Percentiles rank a stretch among this genome's conserved stretches.
These are phyloP conservation scores for Grosmannia clavigera DNA, from an alignment of 2,329 filamentous ascomycete species.

Conservation along the genomic window DNA sequence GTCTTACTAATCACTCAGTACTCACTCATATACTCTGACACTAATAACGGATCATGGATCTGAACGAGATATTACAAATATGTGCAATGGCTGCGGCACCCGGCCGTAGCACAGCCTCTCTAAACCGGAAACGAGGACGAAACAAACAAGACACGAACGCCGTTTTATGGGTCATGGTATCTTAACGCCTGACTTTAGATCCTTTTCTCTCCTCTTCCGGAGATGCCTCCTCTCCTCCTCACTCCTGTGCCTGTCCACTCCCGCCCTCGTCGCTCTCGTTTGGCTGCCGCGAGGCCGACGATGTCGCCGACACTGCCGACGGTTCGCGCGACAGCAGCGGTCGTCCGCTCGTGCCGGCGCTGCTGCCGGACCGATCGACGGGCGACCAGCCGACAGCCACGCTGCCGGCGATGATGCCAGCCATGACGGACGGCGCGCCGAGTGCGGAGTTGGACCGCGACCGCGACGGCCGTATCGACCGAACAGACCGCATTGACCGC, in stretches of 20 bases:
- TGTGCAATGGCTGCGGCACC: no score
- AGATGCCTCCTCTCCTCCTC: no score
- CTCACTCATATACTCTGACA: no score
- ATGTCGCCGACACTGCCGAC: not conserved
- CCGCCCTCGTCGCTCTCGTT: no score
- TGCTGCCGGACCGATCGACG: constrained; percentile 34
- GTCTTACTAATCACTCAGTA: not conserved
- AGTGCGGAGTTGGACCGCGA: constrained; percentile 59
- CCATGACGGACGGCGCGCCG: constrained; percentile 66
- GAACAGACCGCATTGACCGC: constrained; percentile 21
- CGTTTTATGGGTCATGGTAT: no score
- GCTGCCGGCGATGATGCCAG: constrained; percentile 68
- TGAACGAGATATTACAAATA: no score
- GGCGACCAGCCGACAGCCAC: constrained; percentile 69
- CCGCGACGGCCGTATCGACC: constrained; percentile 35
- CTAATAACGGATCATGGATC: no score
- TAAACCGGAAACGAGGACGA: no score
- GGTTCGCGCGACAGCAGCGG: constrained; percentile 1
- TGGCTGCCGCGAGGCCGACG: not conserved
- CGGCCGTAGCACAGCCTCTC: no score
- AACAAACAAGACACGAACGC: no score
- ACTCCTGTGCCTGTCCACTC: no score
- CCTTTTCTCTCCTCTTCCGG: not conserved
- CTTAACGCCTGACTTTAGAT: no score
- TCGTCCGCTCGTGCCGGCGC: constrained; percentile 18